Percentiles rank a stretch among this genome's conserved stretches.
Conservation (phyloP, 2,329 filamentous ascomycete genomes). For the Magnaporthiopsis poae region DNA sequence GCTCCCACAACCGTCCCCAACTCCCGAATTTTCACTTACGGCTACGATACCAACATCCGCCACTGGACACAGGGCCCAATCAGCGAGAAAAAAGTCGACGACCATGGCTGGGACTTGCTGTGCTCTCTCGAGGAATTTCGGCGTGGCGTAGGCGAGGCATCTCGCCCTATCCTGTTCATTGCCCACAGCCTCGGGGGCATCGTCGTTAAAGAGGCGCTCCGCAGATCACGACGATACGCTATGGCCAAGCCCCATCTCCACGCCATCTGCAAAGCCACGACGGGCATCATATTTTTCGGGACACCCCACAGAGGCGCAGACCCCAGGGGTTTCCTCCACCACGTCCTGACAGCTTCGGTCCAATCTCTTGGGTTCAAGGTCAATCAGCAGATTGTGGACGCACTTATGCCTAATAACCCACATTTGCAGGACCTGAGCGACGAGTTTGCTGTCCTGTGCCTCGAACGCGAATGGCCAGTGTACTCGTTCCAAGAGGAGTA, state of each 20-base stretch:
- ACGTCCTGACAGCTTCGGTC: constrained; percentile 10
- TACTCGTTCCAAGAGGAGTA: constrained; percentile 26
- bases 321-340: constrained; percentile 16
- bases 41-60: constrained; percentile 21
- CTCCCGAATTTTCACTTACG: constrained; percentile 17
- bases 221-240: constrained; percentile 10
- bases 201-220: constrained; percentile 20
- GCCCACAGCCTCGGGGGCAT: constrained; percentile 10
- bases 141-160: constrained; percentile 9
- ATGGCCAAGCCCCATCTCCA: constrained; percentile 10
- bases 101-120: constrained; percentile 25
- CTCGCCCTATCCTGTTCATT: constrained; percentile 21
- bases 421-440: constrained; percentile 23
- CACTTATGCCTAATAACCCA: constrained; percentile 24
- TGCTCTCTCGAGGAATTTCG: constrained; percentile 22
- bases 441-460: constrained; percentile 20
- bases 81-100: constrained; percentile 22
- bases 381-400: constrained; percentile 24
- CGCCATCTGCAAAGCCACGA: constrained; percentile 16
- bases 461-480: constrained; percentile 21
- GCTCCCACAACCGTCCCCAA: not conserved
- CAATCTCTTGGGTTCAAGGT: constrained; percentile 16
- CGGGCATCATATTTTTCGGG: constrained; percentile 24
- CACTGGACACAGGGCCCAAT: constrained; percentile 14
- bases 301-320: constrained; percentile 23